Base-by-base conservation (phyloP, 768 basidiomycete species). In the Collybiopsis confluens region DNA sequence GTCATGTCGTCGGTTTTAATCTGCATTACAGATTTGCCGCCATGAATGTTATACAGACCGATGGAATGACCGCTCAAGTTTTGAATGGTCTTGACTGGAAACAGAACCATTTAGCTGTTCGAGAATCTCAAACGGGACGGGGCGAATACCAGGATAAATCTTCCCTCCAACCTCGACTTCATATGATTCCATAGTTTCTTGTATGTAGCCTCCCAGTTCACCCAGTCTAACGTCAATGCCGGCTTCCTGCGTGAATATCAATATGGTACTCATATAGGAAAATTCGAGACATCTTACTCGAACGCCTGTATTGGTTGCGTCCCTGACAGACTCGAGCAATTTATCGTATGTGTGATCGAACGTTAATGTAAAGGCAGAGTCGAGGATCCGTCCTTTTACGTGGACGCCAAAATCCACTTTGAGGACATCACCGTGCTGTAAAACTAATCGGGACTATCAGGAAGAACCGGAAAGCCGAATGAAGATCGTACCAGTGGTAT, bases 371-470 rank as follows among this genome's bases (percentile, higher is more conserved):
- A 98, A 98, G 2, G 97, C 97, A 45, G 95, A 98, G 67, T 99
- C 97, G 24, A 85, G 66, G 55, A 98, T 99, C 48, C 92, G 79
- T n/a, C 96, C 97, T 62, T 89, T 90, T 33, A 98, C 94, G 59
- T 99, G 97, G 2, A 98, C 94, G 47, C 97, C 97, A 62, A 99
- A 82, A 65, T 99, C 97, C 45, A 99, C 93, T 73, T 99, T 98
- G 58, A 99, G 75, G 16, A 98, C 88, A 64, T 98, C 96, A 35
- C 85, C 83, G 53, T 81, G 71, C 65, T 88, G 77, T 30, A 98
- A 73, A 23, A 94, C 95, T 95, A 65, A 26, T 40, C 21, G 45
- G 53, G 58, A 28, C 33, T 33, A 18, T 30, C 23, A 44, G 35
- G 42, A 20, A 21, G 53, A 23, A 57, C 37, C 56, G 24, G n/a